phyloP scores from a whole-genome alignment of 805 yeast species.

The Starmerella stigmatis region DNA sequence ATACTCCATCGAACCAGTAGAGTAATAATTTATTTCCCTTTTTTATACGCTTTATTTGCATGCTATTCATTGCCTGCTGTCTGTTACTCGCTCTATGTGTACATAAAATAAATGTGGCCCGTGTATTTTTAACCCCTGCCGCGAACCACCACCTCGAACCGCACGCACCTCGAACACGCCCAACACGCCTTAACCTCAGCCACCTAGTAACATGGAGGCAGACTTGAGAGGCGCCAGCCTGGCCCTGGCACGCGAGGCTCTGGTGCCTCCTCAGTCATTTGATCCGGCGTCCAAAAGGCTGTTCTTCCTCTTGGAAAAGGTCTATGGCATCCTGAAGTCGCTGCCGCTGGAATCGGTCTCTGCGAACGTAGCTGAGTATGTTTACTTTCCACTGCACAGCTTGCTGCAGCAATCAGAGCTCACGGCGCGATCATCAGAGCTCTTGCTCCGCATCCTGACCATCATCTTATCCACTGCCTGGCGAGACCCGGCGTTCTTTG shows the following conservation, averaged over 20 bases:
- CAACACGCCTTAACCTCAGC: not conserved
- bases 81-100: too few species aligned
- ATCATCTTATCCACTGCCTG: constrained; percentile 32
- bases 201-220: constrained; percentile 13
- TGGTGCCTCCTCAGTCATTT: constrained; percentile 16
- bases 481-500: constrained; percentile 11
- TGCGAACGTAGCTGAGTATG: constrained; percentile 42
- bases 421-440: constrained; percentile 39
- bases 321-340: not conserved
- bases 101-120: too few species aligned
- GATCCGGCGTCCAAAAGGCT: constrained; percentile 5
- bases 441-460: constrained; percentile 37
- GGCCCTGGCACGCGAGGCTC: constrained; percentile 19
- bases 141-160: not conserved
- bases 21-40: too few species aligned
- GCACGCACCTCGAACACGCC: too few species aligned
- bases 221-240: constrained; percentile 16
- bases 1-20: too few species aligned
- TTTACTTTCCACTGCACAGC: constrained; percentile 50
- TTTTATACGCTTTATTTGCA: too few species aligned
- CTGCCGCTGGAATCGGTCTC: not conserved
- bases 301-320: not conserved
- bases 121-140: too few species aligned
- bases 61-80: too few species aligned
- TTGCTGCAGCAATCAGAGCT: constrained; percentile 40